Evolutionary conservation across 2,329 filamentous ascomycete species (phyloP).

Genomic region (Microsporum ferrugineum): DNA sequence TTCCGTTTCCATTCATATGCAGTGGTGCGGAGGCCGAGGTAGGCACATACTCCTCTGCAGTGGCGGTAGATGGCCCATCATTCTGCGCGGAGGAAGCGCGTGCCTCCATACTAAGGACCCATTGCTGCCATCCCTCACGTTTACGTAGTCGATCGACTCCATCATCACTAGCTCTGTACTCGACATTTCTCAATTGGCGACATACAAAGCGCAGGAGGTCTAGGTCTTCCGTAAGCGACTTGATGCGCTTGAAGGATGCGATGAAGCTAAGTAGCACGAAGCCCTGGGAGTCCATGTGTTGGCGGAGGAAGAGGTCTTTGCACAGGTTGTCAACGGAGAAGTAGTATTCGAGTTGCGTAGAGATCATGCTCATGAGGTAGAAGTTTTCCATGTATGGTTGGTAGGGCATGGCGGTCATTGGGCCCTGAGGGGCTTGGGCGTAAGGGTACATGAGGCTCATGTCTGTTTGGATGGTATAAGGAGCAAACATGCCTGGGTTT

Average conservation of each 20-base stretch:
- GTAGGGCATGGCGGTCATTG: slow-evolving; percentile 49
- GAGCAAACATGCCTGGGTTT: slow-evolving; percentile 39
- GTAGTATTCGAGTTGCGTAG: slow-evolving; percentile 71
- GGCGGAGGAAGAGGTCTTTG: slow-evolving; percentile 81
- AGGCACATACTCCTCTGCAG: slow-evolving; percentile 24
- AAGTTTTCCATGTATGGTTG: slow-evolving; percentile 48
- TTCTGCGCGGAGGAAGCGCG: slow-evolving; percentile 64
- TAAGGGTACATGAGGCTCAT: slow-evolving; percentile 38
- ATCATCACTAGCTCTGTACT: slow-evolving; percentile 64
- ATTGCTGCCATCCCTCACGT: slow-evolving; percentile 65
- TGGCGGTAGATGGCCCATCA: slow-evolving; percentile 49
- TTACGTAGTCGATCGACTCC: slow-evolving; percentile 66
- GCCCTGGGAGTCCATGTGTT: slow-evolving; percentile 89
- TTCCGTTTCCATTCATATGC: slow-evolving; percentile 19
- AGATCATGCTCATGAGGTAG: slow-evolving; percentile 47
- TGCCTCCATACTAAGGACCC: slow-evolving; percentile 59
- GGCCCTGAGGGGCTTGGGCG: slow-evolving; percentile 44
- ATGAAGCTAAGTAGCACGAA: slow-evolving; percentile 75
- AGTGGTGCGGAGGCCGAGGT: slow-evolving; percentile 27
- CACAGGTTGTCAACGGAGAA: slow-evolving; percentile 92
- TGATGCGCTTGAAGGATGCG: slow-evolving; percentile 75
- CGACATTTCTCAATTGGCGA: slow-evolving; percentile 58
- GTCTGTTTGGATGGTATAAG: slow-evolving; percentile 32
- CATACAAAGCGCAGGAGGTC: slow-evolving; percentile 65
- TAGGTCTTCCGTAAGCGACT: slow-evolving; percentile 57